Percentiles rank a stretch among this genome's conserved stretches.
These are phyloP conservation scores for Trifolium pratense DNA, from an alignment of 306 rosid species.

Conservation along the genomic window DNA sequence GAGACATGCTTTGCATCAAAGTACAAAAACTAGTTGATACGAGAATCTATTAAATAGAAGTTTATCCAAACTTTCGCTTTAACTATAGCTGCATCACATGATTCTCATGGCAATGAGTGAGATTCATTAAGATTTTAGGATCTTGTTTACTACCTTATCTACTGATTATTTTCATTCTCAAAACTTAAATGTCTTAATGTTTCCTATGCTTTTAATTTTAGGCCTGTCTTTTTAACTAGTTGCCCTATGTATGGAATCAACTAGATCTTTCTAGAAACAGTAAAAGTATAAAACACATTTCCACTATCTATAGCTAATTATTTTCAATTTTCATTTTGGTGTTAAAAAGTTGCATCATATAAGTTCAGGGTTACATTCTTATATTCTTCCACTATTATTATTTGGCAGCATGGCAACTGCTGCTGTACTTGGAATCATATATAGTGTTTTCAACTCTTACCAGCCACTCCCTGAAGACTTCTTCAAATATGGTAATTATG, in stretches of 20 bases:
- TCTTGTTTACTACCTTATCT: conserved; percentile 3
- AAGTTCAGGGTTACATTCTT: conserved; percentile 26
- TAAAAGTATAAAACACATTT: conserved; percentile 28
- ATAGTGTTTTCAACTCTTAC: conserved; percentile 63
- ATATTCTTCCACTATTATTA: conserved; percentile 32
- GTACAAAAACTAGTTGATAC: not conserved
- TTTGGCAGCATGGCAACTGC: conserved; percentile 81
- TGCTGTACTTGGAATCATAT: conserved; percentile 75
- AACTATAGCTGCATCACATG: not conserved
- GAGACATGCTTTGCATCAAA: not conserved
- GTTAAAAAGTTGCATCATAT: conserved; percentile 7
- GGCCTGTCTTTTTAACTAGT: conserved; percentile 15
- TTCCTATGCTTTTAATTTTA: conserved; percentile 32
- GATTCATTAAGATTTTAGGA: conserved; percentile 4
- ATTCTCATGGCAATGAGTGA: conserved; percentile 27
- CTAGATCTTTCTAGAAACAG: conserved; percentile 28
- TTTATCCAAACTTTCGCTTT: not conserved
- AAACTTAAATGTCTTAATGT: conserved; percentile 17
- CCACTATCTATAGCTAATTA: not conserved
- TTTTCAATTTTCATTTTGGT: conserved; percentile 26
- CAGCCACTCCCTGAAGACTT: conserved; percentile 82
- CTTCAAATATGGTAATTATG: conserved; percentile 77
- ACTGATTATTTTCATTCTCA: conserved; percentile 23
- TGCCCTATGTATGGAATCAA: conserved; percentile 11
- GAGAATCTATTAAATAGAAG: not conserved